phyloP scores from a whole-genome alignment of 306 rosid genomes.

The Prinsepia uniflora region DNA sequence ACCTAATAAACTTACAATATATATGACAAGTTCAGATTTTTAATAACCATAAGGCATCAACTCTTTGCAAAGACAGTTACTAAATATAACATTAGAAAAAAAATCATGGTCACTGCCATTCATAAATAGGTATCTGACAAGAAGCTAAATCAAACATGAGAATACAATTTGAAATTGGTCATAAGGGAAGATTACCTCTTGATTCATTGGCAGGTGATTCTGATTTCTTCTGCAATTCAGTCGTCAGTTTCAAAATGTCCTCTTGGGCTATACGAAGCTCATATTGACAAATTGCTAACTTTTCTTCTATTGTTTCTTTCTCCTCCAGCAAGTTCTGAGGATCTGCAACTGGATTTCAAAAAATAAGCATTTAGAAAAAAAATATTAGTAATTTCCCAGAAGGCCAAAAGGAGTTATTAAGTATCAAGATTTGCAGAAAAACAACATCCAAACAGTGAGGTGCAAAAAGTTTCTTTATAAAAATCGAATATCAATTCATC shows the following conservation, averaged over 20 bases:
- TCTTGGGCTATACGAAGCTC: conserved; percentile 93
- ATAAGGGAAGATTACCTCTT: conserved; percentile 48
- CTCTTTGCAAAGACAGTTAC: background rate
- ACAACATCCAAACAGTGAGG: background rate
- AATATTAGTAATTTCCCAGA: conserved; percentile 6
- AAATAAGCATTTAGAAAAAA: conserved; percentile 22
- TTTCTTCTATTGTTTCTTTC: conserved; percentile 76
- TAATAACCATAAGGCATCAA: conserved; percentile 8
- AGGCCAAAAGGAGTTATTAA: background rate
- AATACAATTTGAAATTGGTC: conserved; percentile 1
- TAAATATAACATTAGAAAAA: conserved; percentile 5
- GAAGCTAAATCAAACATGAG: conserved; percentile 13
- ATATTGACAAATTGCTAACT: conserved; percentile 80
- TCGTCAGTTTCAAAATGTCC: conserved; percentile 64
- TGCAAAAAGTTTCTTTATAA: background rate
- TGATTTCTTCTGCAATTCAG: conserved; percentile 60
- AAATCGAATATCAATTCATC: background rate
- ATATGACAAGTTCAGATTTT: background rate
- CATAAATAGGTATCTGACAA: conserved; percentile 3
- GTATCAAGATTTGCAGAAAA: background rate
- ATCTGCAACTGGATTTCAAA: conserved; percentile 70
- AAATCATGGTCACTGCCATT: conserved; percentile 15
- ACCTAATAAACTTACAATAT: background rate
- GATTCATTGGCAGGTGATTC: conserved; percentile 35
- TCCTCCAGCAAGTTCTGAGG: conserved; percentile 87